phyloP scores from a whole-genome alignment of 768 basidiomycete genomes.

The Phlegmacium glaucopus region DNA sequence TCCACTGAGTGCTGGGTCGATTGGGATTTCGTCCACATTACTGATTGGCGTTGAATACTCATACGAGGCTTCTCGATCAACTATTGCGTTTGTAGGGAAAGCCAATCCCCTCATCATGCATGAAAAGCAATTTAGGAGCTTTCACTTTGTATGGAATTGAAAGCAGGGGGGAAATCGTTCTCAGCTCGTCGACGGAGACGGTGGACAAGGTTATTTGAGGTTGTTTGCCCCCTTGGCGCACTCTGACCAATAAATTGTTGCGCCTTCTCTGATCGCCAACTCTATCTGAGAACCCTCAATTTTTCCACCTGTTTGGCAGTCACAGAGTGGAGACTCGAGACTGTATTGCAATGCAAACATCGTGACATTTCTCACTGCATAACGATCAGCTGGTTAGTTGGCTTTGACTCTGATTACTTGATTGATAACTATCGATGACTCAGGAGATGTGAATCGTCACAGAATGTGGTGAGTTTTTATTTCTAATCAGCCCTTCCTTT shows the following conservation, averaged over 20 bases:
- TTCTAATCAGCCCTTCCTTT: too few relatives aligned
- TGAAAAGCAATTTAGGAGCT: constrained; percentile 17
- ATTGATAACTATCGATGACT: too few relatives aligned
- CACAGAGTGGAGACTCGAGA: too few relatives aligned
- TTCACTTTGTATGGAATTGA: constrained; percentile 7
- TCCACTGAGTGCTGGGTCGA: constrained; percentile 71
- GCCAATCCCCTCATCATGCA: constrained; percentile 58
- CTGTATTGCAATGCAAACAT: too few relatives aligned
- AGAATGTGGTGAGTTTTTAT: too few relatives aligned
- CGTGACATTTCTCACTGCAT: too few relatives aligned
- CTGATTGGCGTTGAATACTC: constrained; percentile 58
- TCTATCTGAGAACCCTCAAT: constrained; percentile 1
- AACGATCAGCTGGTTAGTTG: too few relatives aligned
- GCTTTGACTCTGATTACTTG: too few relatives aligned
- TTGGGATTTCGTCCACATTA: constrained; percentile 66
- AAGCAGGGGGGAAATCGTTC: constrained; percentile 11
- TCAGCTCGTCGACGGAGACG: constrained; percentile 39
- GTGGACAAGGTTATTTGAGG: constrained; percentile 38
- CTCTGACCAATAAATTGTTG: constrained; percentile 14
- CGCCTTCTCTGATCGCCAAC: constrained; percentile 13
- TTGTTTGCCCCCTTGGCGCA: constrained; percentile 28
- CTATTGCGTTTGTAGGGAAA: constrained; percentile 46
- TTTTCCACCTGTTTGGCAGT: background rate
- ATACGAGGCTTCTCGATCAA: constrained; percentile 54
- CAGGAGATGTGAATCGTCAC: too few relatives aligned